These are phyloP conservation scores for Wickerhamomyces sydowiorum DNA, from an alignment of 805 yeast species.

Conservation along the genomic window DNA sequence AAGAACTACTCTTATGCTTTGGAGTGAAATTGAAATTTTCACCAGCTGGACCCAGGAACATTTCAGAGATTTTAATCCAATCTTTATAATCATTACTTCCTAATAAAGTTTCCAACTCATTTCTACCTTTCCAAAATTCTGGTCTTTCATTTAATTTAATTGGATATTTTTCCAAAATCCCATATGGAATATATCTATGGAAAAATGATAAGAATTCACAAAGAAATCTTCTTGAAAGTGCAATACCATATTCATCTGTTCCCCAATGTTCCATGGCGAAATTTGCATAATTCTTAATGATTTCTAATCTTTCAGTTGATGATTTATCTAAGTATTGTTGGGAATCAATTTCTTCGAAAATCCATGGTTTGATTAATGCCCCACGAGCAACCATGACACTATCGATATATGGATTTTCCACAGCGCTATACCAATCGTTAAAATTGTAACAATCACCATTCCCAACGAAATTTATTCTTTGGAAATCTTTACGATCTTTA, in stretches of 20 bases:
- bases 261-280: constrained; percentile 98
- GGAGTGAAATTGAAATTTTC: constrained; percentile 77
- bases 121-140: constrained; percentile 87
- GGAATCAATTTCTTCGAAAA: constrained; percentile 89
- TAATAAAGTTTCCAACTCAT: constrained; percentile 84
- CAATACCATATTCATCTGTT: constrained; percentile 89
- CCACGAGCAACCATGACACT: constrained; percentile 98
- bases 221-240: constrained; percentile 79
- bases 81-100: constrained; percentile 83
- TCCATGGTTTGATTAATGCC: constrained; percentile 98
- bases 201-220: constrained; percentile 94
- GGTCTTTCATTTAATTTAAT: constrained; percentile 91
- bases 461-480: constrained; percentile 79
- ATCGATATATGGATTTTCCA: constrained; percentile 66
- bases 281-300: constrained; percentile 60
- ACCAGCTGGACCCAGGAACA: constrained; percentile 87
- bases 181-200: constrained; percentile 91
- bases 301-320: constrained; percentile 82
- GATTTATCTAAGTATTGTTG: constrained; percentile 87
- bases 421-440: constrained; percentile 82
- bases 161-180: constrained; percentile 83
- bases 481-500: constrained; percentile 51
- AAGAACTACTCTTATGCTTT: constrained; percentile 91
- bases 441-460: constrained; percentile 89
- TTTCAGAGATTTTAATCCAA: constrained; percentile 93